phyloP scores from a whole-genome alignment of 1,284 basidiomycete genomes.

The Microbotryum silenes-acaulis region DNA sequence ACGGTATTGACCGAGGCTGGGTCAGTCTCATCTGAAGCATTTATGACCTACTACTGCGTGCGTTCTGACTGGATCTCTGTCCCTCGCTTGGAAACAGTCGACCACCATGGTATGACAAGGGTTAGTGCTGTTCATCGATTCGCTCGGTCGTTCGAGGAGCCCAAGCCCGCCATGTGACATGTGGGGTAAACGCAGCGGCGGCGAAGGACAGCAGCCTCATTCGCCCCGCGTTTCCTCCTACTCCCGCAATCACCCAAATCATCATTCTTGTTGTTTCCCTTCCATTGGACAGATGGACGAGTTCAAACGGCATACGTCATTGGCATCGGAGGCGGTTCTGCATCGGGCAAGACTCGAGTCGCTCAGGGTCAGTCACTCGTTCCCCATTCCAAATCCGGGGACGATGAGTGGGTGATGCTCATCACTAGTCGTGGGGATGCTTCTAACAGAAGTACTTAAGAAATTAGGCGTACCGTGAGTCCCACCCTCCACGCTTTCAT shows the following conservation, averaged over 20 bases:
- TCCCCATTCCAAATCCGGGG: neutral
- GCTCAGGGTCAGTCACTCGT: neutral
- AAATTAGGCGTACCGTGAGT: constrained; percentile 87
- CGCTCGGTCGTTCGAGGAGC: neutral
- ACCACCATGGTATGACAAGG: constrained; percentile 26
- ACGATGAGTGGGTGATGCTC: neutral
- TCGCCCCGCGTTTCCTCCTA: neutral
- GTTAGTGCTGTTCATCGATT: neutral
- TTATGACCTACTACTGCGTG: too few species aligned
- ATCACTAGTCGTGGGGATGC: neutral
- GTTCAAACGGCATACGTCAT: constrained; percentile 79
- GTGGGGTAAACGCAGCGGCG: neutral
- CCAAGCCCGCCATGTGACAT: neutral
- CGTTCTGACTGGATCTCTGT: neutral
- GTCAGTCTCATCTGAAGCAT: neutral
- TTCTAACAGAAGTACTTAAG: neutral
- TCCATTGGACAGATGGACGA: constrained; percentile 49
- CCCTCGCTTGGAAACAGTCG: constrained; percentile 4
- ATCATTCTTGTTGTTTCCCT: neutral
- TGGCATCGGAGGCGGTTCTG: constrained; percentile 86
- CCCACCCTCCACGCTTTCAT: constrained; percentile 43
- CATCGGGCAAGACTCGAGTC: constrained; percentile 75
- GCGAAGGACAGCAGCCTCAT: neutral
- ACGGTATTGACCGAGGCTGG: constrained; percentile 20
- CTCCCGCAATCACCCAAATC: neutral